Evolutionary conservation across 306 rosid genomes (phyloP).

Genomic region (Glycine latifolia): DNA sequence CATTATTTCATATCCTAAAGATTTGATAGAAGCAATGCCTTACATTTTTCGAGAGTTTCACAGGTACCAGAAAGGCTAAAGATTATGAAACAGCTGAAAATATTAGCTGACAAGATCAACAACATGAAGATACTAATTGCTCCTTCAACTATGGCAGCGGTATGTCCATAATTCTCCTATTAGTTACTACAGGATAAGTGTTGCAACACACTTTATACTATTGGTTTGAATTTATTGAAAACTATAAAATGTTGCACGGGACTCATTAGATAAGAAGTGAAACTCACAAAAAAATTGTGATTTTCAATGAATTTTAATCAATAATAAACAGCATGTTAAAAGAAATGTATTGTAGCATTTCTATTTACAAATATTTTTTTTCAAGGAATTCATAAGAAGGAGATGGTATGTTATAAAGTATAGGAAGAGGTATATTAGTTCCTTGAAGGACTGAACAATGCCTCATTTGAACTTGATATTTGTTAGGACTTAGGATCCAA

Average conservation of each 20-base stretch:
- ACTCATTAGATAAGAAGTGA: background rate
- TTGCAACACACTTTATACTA: background rate
- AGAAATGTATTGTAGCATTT: background rate
- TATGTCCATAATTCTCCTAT: constrained; percentile 32
- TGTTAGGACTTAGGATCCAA: no score
- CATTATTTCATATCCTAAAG: background rate
- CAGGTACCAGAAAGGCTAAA: constrained; percentile 42
- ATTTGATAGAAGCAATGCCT: background rate
- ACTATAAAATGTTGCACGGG: background rate
- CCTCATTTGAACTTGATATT: background rate
- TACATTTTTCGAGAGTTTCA: constrained; percentile 20
- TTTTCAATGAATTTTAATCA: background rate
- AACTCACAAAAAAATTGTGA: background rate
- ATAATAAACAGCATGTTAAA: background rate
- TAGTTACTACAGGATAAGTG: background rate
- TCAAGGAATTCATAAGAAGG: background rate
- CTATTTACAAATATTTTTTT: background rate
- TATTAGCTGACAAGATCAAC: constrained; percentile 17
- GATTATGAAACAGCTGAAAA: constrained; percentile 33
- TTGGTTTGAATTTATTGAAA: background rate
- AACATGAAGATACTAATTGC: constrained; percentile 44
- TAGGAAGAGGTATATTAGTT: background rate
- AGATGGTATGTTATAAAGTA: background rate
- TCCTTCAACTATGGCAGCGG: constrained; percentile 50
- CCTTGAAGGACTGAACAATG: background rate